Conservation (phyloP, 1,284 basidiomycete genomes). For the Boletellus deceptivus region DNA sequence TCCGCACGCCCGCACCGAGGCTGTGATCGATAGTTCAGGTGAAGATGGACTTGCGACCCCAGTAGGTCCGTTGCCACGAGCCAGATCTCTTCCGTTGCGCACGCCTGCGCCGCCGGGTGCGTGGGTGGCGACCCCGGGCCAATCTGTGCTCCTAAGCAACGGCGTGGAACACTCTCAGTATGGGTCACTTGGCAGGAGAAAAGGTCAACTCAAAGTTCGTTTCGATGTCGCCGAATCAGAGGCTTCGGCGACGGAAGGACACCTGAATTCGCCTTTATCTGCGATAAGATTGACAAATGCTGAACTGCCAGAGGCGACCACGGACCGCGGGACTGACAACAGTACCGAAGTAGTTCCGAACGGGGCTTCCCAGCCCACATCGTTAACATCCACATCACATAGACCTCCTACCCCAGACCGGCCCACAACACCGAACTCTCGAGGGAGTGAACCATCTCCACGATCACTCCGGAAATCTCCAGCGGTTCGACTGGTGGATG, state of each 20-base stretch:
- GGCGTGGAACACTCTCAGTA: constrained; percentile 30
- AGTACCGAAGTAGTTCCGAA: constrained; percentile 1
- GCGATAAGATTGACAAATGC: constrained; percentile 28
- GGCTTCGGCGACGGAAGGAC: constrained; percentile 39
- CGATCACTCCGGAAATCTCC: constrained; percentile 44
- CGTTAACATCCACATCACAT: constrained; percentile 1
- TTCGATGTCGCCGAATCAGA: constrained; percentile 54
- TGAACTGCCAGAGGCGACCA: constrained; percentile 15
- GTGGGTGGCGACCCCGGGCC: constrained; percentile 62
- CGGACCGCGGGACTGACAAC: neutral
- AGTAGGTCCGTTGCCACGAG: constrained; percentile 43
- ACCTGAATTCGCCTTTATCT: constrained; percentile 25
- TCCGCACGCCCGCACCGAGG: constrained; percentile 21
- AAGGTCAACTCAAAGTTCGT: constrained; percentile 57
- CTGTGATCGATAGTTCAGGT: constrained; percentile 10
- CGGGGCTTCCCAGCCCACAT: neutral
- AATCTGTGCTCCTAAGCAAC: constrained; percentile 19
- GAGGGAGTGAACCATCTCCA: constrained; percentile 30
- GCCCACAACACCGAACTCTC: constrained; percentile 21
- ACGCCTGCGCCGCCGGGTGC: constrained; percentile 73
- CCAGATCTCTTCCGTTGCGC: constrained; percentile 43
- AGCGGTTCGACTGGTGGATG: constrained; percentile 58
- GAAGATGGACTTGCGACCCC: constrained; percentile 43
- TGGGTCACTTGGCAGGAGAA: constrained; percentile 34
- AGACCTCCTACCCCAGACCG: constrained; percentile 20